Conservation (phyloP, 805 yeast genomes). For the Zygosaccharomyces bailii region DNA sequence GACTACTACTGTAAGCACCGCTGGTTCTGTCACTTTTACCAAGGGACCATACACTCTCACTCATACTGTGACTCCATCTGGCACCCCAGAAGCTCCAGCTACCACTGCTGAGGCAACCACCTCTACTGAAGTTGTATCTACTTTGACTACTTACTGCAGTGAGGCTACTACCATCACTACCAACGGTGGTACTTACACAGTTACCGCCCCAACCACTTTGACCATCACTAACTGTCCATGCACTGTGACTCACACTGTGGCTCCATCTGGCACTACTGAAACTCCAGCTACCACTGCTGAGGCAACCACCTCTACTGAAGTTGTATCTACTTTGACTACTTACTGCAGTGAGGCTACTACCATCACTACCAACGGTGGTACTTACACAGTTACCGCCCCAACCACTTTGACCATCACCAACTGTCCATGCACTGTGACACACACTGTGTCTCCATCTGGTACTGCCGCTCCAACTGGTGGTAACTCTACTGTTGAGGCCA, state of each 20-base stretch:
- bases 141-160: conserved; percentile 82
- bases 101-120: conserved; percentile 31
- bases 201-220: conserved; percentile 74
- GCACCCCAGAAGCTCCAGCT: not conserved
- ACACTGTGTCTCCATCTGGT: conserved; percentile 3
- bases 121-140: conserved; percentile 52
- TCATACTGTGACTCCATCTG: too few relatives aligned
- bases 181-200: conserved; percentile 69
- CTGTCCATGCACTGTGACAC: conserved; percentile 39
- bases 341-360: not conserved
- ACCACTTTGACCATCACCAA: conserved; percentile 15
- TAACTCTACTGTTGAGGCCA: conserved; percentile 9
- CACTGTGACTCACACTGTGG: conserved; percentile 42
- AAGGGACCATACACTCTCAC: conserved; percentile 73
- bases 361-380: not conserved
- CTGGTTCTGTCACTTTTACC: conserved; percentile 82
- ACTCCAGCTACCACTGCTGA: conserved; percentile 1
- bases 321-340: conserved; percentile 31
- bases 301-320: conserved; percentile 1
- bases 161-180: conserved; percentile 60
- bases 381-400: not conserved
- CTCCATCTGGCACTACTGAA: conserved; percentile 13
- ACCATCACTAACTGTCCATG: conserved; percentile 88
- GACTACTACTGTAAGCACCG: too few relatives aligned
- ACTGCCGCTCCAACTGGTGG: conserved; percentile 1